Evolutionary conservation across 306 rosid species (phyloP).

Genomic region (Notholithocarpus densiflorus): DNA sequence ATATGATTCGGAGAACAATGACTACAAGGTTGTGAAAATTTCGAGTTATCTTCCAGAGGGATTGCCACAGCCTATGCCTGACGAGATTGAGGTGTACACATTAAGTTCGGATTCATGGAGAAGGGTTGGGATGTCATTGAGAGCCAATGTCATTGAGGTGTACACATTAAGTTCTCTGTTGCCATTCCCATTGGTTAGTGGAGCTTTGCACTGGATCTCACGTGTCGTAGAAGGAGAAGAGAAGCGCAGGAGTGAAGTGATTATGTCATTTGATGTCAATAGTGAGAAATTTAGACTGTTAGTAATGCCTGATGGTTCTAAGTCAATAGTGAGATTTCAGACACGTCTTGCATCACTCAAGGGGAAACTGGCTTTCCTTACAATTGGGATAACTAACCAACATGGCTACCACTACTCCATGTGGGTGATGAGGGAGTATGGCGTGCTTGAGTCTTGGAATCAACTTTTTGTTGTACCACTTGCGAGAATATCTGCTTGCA

Average conservation of each 20-base stretch:
- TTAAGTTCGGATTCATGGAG: no score
- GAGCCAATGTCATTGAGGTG: no score
- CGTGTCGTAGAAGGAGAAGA: no score
- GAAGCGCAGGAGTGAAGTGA: no score
- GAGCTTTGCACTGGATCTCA: no score
- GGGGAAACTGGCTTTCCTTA: not conserved
- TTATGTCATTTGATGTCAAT: not conserved
- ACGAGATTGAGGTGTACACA: no score
- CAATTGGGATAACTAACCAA: not conserved
- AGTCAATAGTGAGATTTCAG: not conserved
- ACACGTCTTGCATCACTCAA: not conserved
- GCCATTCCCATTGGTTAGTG: not conserved
- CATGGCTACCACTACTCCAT: not conserved
- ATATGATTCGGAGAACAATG: no score
- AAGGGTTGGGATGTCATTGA: no score
- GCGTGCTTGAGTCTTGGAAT: not conserved
- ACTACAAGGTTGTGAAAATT: no score
- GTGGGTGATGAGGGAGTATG: not conserved
- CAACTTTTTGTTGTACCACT: not conserved
- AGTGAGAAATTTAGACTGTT: not conserved
- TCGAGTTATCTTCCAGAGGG: no score
- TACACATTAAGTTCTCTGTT: no score
- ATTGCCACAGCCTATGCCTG: no score
- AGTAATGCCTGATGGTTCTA: not conserved
- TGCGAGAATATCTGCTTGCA: rapidly evolving